Conservation (phyloP, 306 rosid species). For the Ammopiptanthus mongolicus region DNA sequence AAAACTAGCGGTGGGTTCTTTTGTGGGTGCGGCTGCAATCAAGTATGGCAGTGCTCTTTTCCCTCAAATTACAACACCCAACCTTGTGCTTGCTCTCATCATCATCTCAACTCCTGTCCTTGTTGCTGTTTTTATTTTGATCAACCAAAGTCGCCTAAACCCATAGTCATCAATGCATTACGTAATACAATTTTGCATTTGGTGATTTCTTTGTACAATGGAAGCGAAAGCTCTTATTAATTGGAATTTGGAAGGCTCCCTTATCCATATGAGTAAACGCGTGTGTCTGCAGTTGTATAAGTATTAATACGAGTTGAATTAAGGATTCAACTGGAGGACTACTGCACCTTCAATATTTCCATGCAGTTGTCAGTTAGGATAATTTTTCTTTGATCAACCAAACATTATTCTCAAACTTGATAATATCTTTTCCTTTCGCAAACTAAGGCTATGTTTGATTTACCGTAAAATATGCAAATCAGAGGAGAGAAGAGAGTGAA, state of each 20-base stretch:
- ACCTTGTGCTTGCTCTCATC: constrained; percentile 50
- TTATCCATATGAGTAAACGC: not conserved
- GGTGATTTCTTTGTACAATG: not conserved
- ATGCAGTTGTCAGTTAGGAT: not conserved
- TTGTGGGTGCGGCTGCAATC: constrained; percentile 49
- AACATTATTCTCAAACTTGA: not conserved
- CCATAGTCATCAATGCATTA: not conserved
- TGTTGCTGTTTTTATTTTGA: constrained; percentile 55
- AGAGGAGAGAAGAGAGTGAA: too few relatives aligned
- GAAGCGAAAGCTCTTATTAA: not conserved
- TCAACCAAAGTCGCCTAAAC: constrained; percentile 38
- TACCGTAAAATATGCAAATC: too few relatives aligned
- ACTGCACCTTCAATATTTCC: not conserved
- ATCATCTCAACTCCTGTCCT: constrained; percentile 54
- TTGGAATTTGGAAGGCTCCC: not conserved
- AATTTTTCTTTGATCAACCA: not conserved
- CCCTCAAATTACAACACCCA: constrained; percentile 74
- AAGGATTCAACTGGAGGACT: not conserved
- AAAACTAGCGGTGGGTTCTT: constrained; percentile 48
- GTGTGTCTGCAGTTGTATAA: not conserved
- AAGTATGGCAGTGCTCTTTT: constrained; percentile 73
- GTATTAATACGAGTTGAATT: not conserved
- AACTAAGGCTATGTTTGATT: too few relatives aligned
- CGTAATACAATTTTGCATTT: not conserved
- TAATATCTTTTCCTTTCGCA: not conserved